Conservation (phyloP, 1,284 basidiomycete genomes). For the Boletellus deceptivus region DNA sequence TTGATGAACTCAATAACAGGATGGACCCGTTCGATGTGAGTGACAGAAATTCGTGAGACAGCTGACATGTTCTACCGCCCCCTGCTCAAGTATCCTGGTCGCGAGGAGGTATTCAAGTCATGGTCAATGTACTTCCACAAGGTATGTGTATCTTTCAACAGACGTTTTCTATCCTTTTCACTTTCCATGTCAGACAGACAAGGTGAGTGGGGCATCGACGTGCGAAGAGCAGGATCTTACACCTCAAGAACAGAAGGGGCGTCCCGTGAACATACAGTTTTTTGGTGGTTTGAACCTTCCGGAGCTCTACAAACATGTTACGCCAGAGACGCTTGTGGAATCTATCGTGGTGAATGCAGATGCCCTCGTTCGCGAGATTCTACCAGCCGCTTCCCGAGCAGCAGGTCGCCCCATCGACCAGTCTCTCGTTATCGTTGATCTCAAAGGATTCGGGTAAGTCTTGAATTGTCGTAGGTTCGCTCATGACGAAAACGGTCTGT, state of each 20-base stretch:
- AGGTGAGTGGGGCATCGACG: slow-evolving; percentile 36
- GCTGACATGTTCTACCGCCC: slow-evolving; percentile 3
- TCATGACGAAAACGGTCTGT: not conserved
- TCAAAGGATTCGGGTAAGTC: slow-evolving; percentile 63
- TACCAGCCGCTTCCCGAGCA: slow-evolving; percentile 59
- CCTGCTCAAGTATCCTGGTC: slow-evolving; percentile 57
- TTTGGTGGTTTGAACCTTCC: slow-evolving; percentile 60
- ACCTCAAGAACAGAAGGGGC: slow-evolving; percentile 48
- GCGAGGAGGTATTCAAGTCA: slow-evolving; percentile 62
- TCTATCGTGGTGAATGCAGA: slow-evolving; percentile 62
- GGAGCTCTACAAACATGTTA: slow-evolving; percentile 57
- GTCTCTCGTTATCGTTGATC: slow-evolving; percentile 62
- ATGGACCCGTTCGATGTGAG: slow-evolving; percentile 64
- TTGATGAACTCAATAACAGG: slow-evolving; percentile 53
- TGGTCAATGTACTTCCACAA: slow-evolving; percentile 78
- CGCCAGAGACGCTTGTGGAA: slow-evolving; percentile 64
- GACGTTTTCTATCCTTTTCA: not conserved
- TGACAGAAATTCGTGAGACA: slow-evolving; percentile 2
- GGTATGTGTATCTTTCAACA: slow-evolving; percentile 34
- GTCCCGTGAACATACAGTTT: slow-evolving; percentile 64
- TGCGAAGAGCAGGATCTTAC: slow-evolving; percentile 2
- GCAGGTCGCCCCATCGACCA: slow-evolving; percentile 50
- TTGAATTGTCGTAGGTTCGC: not conserved
- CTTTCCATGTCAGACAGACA: slow-evolving; percentile 48
- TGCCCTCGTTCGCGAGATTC: slow-evolving; percentile 57